phyloP scores from a whole-genome alignment of 31 red algal species.

The Bonnemaisonia californica region DNA sequence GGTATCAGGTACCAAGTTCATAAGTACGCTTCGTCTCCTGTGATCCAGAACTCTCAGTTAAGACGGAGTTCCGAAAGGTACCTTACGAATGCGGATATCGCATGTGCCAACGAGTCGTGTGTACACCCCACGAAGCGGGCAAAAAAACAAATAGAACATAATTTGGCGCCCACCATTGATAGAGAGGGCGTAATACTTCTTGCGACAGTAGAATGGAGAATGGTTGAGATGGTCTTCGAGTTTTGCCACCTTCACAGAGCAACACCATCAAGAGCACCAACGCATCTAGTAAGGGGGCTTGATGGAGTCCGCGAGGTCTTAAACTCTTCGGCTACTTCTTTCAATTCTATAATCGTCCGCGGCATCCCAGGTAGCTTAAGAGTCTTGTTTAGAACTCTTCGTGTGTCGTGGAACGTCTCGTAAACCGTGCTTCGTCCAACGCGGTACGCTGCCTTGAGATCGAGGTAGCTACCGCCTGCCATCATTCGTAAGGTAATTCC shows the following conservation, averaged over 20 bases:
- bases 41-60: slow-evolving; percentile 21
- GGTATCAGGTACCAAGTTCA: slow-evolving; percentile 38
- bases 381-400: neutral
- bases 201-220: too few species aligned
- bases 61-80: slow-evolving; percentile 18
- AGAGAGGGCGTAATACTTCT: slow-evolving; percentile 13
- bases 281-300: slow-evolving; percentile 13
- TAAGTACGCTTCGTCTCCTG: slow-evolving; percentile 43
- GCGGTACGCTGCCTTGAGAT: slow-evolving; percentile 16
- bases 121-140: slow-evolving; percentile 13
- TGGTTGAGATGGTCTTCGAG: neutral
- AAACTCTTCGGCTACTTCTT: slow-evolving; percentile 3
- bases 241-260: slow-evolving; percentile 16
- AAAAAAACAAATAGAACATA: slow-evolving; percentile 25
- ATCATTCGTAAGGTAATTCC: slow-evolving; percentile 29
- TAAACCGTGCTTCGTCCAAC: slow-evolving; percentile 17
- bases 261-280: slow-evolving; percentile 42
- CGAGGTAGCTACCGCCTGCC: slow-evolving; percentile 6
- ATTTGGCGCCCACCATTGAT: slow-evolving; percentile 17
- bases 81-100: slow-evolving; percentile 4
- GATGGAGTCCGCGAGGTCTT: slow-evolving; percentile 3
- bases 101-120: slow-evolving; percentile 16
- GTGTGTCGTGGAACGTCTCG: slow-evolving; percentile 11
- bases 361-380: slow-evolving; percentile 14
- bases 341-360: neutral